phyloP scores from a whole-genome alignment of 768 basidiomycete species.

The Tylopilus sp. region DNA sequence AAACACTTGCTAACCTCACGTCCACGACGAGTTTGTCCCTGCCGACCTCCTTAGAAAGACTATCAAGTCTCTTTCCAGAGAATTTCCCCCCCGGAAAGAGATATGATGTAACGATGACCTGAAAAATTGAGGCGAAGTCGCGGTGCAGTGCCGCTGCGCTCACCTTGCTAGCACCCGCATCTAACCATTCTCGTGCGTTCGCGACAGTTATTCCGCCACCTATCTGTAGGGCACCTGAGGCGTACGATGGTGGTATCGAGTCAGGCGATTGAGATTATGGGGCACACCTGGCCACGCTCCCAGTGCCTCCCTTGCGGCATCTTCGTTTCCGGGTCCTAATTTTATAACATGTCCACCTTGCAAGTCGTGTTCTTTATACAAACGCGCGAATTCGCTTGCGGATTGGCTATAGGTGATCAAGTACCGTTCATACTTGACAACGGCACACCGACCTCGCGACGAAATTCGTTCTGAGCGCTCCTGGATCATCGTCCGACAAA shows the following conservation, averaged over 20 bases:
- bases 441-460: slow-evolving; percentile 63
- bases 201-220: slow-evolving; percentile 86
- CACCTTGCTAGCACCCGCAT: slow-evolving; percentile 88
- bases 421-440: neutral
- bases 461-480: slow-evolving; percentile 80
- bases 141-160: slow-evolving; percentile 10
- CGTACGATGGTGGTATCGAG: neutral
- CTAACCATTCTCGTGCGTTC: slow-evolving; percentile 84
- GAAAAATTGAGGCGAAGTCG: slow-evolving; percentile 8
- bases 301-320: slow-evolving; percentile 83
- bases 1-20: slow-evolving; percentile 61
- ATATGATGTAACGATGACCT: slow-evolving; percentile 98
- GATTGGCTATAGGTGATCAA: slow-evolving; percentile 53
- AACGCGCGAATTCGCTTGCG: slow-evolving; percentile 71
- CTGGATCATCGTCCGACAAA: slow-evolving; percentile 63
- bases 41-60: slow-evolving; percentile 61
- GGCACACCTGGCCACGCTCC: slow-evolving; percentile 72
- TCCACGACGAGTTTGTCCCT: slow-evolving; percentile 92
- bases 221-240: slow-evolving; percentile 75
- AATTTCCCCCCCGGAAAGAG: slow-evolving; percentile 87
- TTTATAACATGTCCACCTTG: slow-evolving; percentile 95
- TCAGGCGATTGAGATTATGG: slow-evolving; percentile 2
- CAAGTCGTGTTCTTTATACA: slow-evolving; percentile 70
- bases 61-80: slow-evolving; percentile 64
- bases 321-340: slow-evolving; percentile 86